These are phyloP conservation scores for Botrytis fabae DNA, from an alignment of 2,329 filamentous ascomycete species.

Conservation along the genomic window DNA sequence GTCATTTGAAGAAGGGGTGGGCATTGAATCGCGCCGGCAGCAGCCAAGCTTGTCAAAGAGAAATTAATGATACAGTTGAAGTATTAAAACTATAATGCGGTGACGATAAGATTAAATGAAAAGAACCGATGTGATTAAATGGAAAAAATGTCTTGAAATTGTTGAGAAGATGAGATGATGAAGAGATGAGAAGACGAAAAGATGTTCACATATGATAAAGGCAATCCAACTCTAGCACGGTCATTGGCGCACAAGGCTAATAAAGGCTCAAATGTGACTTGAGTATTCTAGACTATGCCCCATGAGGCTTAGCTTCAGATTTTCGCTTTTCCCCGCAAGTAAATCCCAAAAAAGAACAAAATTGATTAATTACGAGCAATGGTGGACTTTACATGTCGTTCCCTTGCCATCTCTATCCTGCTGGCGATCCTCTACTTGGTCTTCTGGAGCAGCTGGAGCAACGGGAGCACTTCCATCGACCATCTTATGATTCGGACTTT, in stretches of 20 bases:
- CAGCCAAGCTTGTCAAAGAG: slow-evolving; percentile 34
- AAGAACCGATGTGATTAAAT: slow-evolving; percentile 30
- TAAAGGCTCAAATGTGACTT: not conserved
- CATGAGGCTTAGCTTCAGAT: not conserved
- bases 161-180: slow-evolving; percentile 21
- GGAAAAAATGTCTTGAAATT: slow-evolving; percentile 27
- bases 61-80: slow-evolving; percentile 39
- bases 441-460: not conserved
- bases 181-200: slow-evolving; percentile 17
- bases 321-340: not conserved
- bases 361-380: not conserved
- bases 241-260: slow-evolving; percentile 10
- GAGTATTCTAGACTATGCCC: not conserved
- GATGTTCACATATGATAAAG: slow-evolving; percentile 27
- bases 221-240: not conserved
- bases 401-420: too few relatives aligned
- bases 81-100: slow-evolving; percentile 29
- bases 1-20: slow-evolving; percentile 39
- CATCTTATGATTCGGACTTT: not conserved
- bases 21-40: slow-evolving; percentile 41
- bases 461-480: not conserved
- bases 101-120: slow-evolving; percentile 37
- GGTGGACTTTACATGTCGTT: not conserved
- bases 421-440: too few relatives aligned
- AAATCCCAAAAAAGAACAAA: slow-evolving; percentile 2